Evolutionary conservation across 495 filamentous ascomycete genomes (phyloP).

Genomic region (Penicillium daleae): DNA sequence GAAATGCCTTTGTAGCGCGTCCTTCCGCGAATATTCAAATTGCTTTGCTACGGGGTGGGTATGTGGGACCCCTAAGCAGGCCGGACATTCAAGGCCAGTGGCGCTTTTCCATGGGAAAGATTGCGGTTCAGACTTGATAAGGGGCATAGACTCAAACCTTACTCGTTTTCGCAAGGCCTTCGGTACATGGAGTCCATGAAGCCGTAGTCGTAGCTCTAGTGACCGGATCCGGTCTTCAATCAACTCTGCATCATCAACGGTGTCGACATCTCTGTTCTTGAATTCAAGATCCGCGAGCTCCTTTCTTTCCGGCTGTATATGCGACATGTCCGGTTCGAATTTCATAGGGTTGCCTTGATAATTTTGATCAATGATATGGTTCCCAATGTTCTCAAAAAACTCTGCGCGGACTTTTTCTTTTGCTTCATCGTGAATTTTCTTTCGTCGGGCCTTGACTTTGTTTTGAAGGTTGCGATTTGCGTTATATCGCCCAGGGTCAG

Average conservation of each 20-base stretch:
- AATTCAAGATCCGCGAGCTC: conserved; percentile 28
- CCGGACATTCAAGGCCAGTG: too few species aligned
- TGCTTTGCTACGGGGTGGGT: too few species aligned
- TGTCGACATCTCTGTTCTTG: conserved; percentile 29
- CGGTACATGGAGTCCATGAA: conserved; percentile 19
- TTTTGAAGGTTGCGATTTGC: conserved; percentile 17
- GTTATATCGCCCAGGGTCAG: not conserved
- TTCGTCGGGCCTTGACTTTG: conserved; percentile 15
- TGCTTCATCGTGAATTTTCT: conserved; percentile 16
- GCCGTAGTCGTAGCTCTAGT: conserved; percentile 25
- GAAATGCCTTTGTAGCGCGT: too few species aligned
- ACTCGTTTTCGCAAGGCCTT: not conserved
- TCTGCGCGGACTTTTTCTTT: conserved; percentile 5
- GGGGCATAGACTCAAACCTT: conserved; percentile 1
- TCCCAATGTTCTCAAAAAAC: conserved; percentile 28
- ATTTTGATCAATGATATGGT: conserved; percentile 27
- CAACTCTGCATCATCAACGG: conserved; percentile 19
- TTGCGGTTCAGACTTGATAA: conserved; percentile 1
- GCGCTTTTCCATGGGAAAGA: conserved; percentile 2
- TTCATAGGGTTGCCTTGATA: conserved; percentile 17
- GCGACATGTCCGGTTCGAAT: conserved; percentile 14
- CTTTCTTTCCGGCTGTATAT: conserved; percentile 26
- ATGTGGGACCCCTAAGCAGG: too few species aligned
- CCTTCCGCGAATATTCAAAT: too few species aligned
- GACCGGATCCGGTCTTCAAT: conserved; percentile 30